These are phyloP conservation scores for Phytopythium litorale DNA, from an alignment of 352 stramenopile genomes.

Conservation along the genomic window DNA sequence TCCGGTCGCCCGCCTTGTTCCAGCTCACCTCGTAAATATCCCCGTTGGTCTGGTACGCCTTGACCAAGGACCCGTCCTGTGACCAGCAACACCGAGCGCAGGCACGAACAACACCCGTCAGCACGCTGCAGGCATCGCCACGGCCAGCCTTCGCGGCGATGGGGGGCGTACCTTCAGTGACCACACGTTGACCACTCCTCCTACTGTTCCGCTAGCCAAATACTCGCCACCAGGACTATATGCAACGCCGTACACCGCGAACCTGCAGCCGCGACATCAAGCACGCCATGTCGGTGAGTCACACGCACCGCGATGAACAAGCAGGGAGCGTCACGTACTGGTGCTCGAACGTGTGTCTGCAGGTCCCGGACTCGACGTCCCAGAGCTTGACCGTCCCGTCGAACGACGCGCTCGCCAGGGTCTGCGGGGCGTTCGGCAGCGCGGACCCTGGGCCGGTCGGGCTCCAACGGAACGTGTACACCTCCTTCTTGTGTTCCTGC, in stretches of 20 bases:
- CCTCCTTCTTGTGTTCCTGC: slow-evolving; percentile 91
- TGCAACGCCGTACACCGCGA: slow-evolving; percentile 85
- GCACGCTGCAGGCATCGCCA: slow-evolving; percentile 24
- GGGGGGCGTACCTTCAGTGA: slow-evolving; percentile 87
- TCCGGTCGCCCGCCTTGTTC: slow-evolving; percentile 89
- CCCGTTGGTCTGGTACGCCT: slow-evolving; percentile 88
- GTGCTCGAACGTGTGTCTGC: slow-evolving; percentile 91
- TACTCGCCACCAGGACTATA: slow-evolving; percentile 91
- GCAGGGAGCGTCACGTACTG: slow-evolving; percentile 63
- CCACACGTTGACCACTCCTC: slow-evolving; percentile 97
- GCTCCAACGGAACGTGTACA: slow-evolving; percentile 94
- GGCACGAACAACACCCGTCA: background rate
- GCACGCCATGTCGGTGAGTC: slow-evolving; percentile 17
- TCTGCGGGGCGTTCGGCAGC: slow-evolving; percentile 59
- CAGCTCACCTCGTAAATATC: slow-evolving; percentile 99
- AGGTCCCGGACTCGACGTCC: slow-evolving; percentile 90
- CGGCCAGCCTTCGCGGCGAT: background rate
- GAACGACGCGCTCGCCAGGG: slow-evolving; percentile 94
- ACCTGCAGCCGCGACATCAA: slow-evolving; percentile 26
- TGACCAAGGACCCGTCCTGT: slow-evolving; percentile 74
- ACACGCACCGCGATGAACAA: background rate
- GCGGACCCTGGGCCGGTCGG: slow-evolving; percentile 70
- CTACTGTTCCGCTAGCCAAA: slow-evolving; percentile 96
- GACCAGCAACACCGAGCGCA: background rate
- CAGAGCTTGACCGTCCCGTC: slow-evolving; percentile 95